Percentiles rank a stretch among this genome's conserved stretches.
phyloP scores from a whole-genome alignment of 805 yeast species.

The Barnettozyma wickerhamii region DNA sequence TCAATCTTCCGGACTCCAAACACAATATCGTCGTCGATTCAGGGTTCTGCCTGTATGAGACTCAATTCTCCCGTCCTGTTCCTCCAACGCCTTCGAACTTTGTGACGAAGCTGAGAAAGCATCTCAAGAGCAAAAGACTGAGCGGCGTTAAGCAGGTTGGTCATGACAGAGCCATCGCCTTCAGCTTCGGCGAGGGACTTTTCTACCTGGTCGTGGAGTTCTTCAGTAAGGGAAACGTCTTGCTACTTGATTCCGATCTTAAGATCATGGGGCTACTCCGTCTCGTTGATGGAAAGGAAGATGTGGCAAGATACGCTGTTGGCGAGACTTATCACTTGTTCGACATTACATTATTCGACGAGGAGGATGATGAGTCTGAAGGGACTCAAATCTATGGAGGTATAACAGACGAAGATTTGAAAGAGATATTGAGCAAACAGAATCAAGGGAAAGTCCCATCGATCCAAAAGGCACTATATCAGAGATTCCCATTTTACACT shows the following conservation, averaged over 20 bases:
- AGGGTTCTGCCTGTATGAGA: conserved; percentile 75
- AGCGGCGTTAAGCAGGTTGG: conserved; percentile 70
- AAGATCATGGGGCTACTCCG: conserved; percentile 74
- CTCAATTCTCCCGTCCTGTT: conserved; percentile 77
- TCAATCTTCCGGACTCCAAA: conserved; percentile 80
- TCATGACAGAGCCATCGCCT: conserved; percentile 76
- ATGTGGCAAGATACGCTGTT: conserved; percentile 62
- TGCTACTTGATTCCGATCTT: conserved; percentile 64
- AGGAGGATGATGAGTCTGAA: conserved; percentile 1
- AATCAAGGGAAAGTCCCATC: conserved; percentile 40
- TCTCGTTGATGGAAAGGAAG: conserved; percentile 68
- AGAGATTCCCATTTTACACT: conserved; percentile 69
- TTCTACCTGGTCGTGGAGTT: conserved; percentile 81
- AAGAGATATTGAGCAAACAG: conserved; percentile 25
- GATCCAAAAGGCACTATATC: conserved; percentile 65
- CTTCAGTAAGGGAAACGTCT: conserved; percentile 90
- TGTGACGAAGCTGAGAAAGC: conserved; percentile 82
- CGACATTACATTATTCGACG: conserved; percentile 44
- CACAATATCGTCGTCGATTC: conserved; percentile 74
- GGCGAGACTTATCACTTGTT: conserved; percentile 68
- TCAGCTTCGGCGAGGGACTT: conserved; percentile 80
- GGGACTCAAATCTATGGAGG: too few species aligned
- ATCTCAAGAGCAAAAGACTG: conserved; percentile 73
- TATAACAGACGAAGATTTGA: conserved; percentile 16
- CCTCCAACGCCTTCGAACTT: conserved; percentile 82